Evolutionary conservation across 305 asterid species (phyloP).

Genomic region (Fraxinus angustifolia): DNA sequence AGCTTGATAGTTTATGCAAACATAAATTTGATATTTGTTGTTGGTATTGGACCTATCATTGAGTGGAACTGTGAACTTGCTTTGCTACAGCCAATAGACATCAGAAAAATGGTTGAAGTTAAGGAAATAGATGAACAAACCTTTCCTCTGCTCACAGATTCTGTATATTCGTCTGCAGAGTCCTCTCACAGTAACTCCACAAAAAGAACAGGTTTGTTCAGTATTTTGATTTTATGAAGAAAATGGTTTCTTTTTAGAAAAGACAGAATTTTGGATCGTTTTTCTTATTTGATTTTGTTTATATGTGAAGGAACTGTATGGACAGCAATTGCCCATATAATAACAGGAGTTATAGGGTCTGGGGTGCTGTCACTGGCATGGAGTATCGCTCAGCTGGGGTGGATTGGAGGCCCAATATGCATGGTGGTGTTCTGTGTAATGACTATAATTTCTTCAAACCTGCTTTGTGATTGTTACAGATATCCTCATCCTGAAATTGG

Average conservation of each 20-base stretch:
- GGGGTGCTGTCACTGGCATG: conserved; percentile 81
- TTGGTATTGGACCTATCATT: not conserved
- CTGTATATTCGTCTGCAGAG: conserved; percentile 39
- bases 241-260: not conserved
- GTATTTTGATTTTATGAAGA: not conserved
- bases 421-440: conserved; percentile 48
- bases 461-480: conserved; percentile 68
- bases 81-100: not conserved
- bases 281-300: not conserved
- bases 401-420: conserved; percentile 67
- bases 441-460: conserved; percentile 47
- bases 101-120: conserved; percentile 31
- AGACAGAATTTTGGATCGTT: not conserved
- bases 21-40: not conserved
- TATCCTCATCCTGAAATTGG: conserved; percentile 51
- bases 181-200: conserved; percentile 23
- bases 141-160: conserved; percentile 36
- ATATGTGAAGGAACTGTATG: conserved; percentile 58
- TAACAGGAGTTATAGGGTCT: conserved; percentile 77
- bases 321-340: conserved; percentile 73
- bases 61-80: not conserved
- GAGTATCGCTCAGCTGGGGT: conserved; percentile 81
- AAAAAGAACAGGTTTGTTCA: conserved; percentile 42
- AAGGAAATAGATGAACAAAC: conserved; percentile 24
- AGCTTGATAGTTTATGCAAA: not conserved